These are phyloP conservation scores for Neurospora sp. DNA, from an alignment of 2,329 filamentous ascomycete species.

Conservation along the genomic window DNA sequence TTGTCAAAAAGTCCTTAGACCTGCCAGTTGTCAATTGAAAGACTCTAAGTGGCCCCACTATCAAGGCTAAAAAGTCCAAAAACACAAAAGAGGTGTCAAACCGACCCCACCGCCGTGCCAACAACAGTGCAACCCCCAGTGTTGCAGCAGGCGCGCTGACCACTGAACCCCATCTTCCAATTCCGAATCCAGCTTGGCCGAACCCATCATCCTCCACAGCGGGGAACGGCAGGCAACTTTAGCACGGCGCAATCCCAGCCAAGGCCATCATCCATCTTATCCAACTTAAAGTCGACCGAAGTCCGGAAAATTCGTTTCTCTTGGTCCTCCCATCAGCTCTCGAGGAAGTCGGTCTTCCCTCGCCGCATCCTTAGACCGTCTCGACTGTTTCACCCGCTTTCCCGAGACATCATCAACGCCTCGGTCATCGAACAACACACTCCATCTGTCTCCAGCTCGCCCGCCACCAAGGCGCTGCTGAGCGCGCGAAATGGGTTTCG, in stretches of 20 bases:
- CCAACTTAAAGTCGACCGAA: background rate
- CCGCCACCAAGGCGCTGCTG: background rate
- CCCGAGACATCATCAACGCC: background rate
- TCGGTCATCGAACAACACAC: background rate
- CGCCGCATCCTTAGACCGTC: background rate
- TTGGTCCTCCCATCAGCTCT: background rate
- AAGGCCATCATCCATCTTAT: background rate
- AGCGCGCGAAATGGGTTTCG: conserved; percentile 33
- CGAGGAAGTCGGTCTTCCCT: background rate
- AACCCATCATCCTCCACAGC: background rate
- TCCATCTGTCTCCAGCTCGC: background rate
- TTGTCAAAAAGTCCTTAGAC: background rate
- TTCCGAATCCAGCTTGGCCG: background rate
- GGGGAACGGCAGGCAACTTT: background rate
- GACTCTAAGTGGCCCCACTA: background rate
- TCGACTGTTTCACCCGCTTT: background rate
- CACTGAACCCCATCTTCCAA: background rate
- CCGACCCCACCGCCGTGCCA: background rate
- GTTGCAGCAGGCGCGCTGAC: background rate
- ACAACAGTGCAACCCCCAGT: background rate
- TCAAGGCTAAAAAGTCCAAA: background rate
- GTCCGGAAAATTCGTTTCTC: background rate
- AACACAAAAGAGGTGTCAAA: background rate
- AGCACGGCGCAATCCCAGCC: background rate
- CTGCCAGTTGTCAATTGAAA: background rate